These are phyloP conservation scores for Hyaloscypha hepaticicola DNA, from an alignment of 495 filamentous ascomycete species.

Conservation along the genomic window DNA sequence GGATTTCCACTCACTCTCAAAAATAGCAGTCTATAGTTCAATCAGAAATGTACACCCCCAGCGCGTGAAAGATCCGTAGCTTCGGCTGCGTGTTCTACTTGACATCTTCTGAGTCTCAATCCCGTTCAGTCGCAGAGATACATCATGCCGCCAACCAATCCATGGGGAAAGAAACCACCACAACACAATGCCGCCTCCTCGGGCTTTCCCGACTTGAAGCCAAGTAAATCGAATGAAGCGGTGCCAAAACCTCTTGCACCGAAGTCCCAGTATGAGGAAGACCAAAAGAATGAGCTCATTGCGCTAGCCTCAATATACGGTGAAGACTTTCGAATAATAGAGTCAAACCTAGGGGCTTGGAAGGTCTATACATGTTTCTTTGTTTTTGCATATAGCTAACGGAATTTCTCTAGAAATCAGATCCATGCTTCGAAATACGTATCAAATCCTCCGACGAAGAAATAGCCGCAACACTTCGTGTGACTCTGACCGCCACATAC, in stretches of 20 bases:
- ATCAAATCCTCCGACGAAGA: constrained; percentile 71
- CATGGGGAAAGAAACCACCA: constrained; percentile 34
- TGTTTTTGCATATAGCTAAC: constrained; percentile 9
- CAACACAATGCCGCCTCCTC: constrained; percentile 27
- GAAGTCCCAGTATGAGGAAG: constrained; percentile 72
- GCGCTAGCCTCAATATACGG: constrained; percentile 87
- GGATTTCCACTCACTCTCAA: background rate
- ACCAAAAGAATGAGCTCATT: constrained; percentile 85
- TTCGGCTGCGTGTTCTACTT: constrained; percentile 27
- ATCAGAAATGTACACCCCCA: constrained; percentile 21
- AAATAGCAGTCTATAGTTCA: background rate
- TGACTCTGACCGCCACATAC: constrained; percentile 86
- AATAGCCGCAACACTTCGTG: constrained; percentile 57
- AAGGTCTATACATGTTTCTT: constrained; percentile 53
- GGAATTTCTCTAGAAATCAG: constrained; percentile 58
- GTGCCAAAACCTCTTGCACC: constrained; percentile 32
- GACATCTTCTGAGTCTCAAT: constrained; percentile 11
- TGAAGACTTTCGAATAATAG: constrained; percentile 75
- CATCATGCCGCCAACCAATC: constrained; percentile 29
- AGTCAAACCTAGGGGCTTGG: constrained; percentile 79
- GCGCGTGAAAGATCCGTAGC: constrained; percentile 22
- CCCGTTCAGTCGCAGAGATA: constrained; percentile 13
- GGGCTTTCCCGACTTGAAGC: constrained; percentile 41
- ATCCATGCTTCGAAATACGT: constrained; percentile 76
- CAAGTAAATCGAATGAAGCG: constrained; percentile 23